Evolutionary conservation across 2,329 filamentous ascomycete genomes (phyloP), one percentile per base, ranked within the genome.

Genomic region (Oidium heveae): DNA sequence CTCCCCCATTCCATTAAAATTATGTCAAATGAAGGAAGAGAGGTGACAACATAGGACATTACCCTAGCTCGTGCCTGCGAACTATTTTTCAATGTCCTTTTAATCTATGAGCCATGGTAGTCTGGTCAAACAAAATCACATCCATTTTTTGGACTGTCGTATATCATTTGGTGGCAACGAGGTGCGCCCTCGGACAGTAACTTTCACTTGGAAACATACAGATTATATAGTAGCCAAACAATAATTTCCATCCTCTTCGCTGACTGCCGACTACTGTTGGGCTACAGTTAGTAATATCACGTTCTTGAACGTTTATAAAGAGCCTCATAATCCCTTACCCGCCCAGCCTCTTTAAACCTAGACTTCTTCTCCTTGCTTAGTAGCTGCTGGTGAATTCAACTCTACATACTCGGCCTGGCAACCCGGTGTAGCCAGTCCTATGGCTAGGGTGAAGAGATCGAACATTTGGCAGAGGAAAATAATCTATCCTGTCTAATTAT

Each of bases 11-110:
- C 39, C 16, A 9, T 43, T 6, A 43, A 43, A 43, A 20, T 52
- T 22, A 52, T 52, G 16, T 52, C 50, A 52, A 39, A 52, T 22
- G 50, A 37, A 8, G 50, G 50, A 22, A 50, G 47, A 50, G 50
- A 20, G 16, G 33, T n/a, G n/a, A 13, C 50, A 13, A 36, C 20
- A 7, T 18, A 52, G 4, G 50, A 39, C n/a, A 52, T 52, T 13
- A 18, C 50, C 16, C 33, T 52, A 36, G 12, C 32, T 24, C 50
- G 33, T n/a, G 50, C n/a, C 32, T 52, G 16, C 16, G 33, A 52
- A 16, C n/a, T 22, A 20, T 16, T 22, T 7, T 2, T 52, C 18
- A 18, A 52, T 39, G 50, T 52, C 20, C 15, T 52, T 4, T 16
- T 52, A 9, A 22, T 52, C 7, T n/a, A 52, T 24, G 50, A 37